Conservation (phyloP, 2,329 filamentous ascomycete genomes). For the Neophaeococcomyces aloes region DNA sequence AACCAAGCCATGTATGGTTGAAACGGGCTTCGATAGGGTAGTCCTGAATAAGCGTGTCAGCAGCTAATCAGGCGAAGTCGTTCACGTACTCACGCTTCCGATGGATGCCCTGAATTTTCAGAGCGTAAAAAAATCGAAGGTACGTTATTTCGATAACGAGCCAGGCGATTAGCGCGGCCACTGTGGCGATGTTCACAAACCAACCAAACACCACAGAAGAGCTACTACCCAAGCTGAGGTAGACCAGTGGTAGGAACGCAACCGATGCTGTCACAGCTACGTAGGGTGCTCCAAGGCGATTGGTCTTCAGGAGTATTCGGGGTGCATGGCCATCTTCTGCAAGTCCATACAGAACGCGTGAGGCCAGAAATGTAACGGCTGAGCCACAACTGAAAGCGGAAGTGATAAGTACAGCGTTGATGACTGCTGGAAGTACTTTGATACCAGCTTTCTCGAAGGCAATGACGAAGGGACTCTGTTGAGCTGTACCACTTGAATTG, state of each 20-base stretch:
- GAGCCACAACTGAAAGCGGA: conserved; percentile 62
- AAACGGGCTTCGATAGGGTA: conserved; percentile 45
- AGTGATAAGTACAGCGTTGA: conserved; percentile 64
- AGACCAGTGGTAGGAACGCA: conserved; percentile 57
- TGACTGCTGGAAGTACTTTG: conserved; percentile 59
- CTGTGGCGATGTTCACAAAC: conserved; percentile 51
- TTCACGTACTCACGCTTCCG: no score
- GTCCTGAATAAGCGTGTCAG: no score
- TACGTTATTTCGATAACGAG: conserved; percentile 58
- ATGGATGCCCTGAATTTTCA: no score
- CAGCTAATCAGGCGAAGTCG: no score
- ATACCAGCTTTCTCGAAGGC: conserved; percentile 50
- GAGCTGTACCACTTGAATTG: conserved; percentile 54
- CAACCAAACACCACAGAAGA: conserved; percentile 58
- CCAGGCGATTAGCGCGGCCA: conserved; percentile 49
- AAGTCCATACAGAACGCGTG: conserved; percentile 40
- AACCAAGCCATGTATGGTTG: conserved; percentile 57
- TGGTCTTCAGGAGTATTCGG: conserved; percentile 48
- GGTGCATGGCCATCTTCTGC: conserved; percentile 42
- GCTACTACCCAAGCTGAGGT: conserved; percentile 55
- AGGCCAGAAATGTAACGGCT: conserved; percentile 49
- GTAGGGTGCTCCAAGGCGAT: conserved; percentile 44
- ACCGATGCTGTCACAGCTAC: conserved; percentile 58
- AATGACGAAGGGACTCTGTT: conserved; percentile 64
- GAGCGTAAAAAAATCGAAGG: no score